These are phyloP conservation scores for Penicillium turbatum DNA, from an alignment of 495 filamentous ascomycete species.

Conservation along the genomic window DNA sequence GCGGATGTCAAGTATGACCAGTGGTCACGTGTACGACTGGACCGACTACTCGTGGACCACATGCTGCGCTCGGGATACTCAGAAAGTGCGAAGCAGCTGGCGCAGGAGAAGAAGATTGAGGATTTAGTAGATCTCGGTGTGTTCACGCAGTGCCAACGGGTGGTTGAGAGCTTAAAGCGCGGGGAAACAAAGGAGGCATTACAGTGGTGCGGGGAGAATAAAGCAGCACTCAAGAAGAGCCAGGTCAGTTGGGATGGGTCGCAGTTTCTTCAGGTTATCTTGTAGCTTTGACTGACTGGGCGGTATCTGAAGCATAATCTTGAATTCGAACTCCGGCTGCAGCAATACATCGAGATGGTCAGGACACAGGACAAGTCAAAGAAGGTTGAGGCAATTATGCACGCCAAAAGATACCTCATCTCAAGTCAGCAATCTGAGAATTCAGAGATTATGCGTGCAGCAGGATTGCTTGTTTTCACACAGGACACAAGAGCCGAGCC, in stretches of 20 bases:
- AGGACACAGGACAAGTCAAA: conserved; percentile 56
- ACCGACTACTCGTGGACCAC: conserved; percentile 86
- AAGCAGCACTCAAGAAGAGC: conserved; percentile 77
- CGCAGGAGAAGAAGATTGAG: conserved; percentile 64
- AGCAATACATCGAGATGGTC: conserved; percentile 91
- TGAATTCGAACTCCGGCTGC: conserved; percentile 90
- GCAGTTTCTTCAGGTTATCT: background rate
- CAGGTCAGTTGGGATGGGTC: conserved; percentile 52
- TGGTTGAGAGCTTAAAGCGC: conserved; percentile 64
- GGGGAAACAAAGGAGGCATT: conserved; percentile 75
- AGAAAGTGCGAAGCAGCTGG: conserved; percentile 69
- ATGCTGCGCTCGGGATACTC: conserved; percentile 78
- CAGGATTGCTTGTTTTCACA: conserved; percentile 71
- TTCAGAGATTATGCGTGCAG: conserved; percentile 64
- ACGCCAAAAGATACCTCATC: conserved; percentile 76
- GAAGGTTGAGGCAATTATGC: conserved; percentile 67
- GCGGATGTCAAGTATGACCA: conserved; percentile 91
- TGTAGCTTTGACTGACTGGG: conserved; percentile 21
- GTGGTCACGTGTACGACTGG: conserved; percentile 77
- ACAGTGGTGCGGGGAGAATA: conserved; percentile 89
- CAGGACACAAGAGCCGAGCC: conserved; percentile 58
- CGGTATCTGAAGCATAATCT: conserved; percentile 63
- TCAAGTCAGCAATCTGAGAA: conserved; percentile 64
- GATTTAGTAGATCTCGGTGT: conserved; percentile 85
- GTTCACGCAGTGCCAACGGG: conserved; percentile 75